Evolutionary conservation across 345 rosid species (phyloP), one percentile per base, ranked within the genome.

Genomic region (Lagerstroemia speciosa): DNA sequence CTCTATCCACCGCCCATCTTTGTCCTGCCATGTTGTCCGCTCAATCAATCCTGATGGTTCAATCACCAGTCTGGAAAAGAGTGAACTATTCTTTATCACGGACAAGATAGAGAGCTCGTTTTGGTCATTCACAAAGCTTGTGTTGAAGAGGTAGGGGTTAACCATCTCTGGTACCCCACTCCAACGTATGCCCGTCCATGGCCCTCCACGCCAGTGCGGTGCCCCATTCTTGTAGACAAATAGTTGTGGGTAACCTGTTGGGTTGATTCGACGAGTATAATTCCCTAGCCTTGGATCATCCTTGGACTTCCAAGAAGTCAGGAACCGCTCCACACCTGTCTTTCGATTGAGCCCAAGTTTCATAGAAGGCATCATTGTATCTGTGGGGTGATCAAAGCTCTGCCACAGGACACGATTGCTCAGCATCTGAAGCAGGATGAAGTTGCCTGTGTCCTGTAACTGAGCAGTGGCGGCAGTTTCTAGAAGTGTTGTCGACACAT

Each of bases 301-400:
- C 0, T 32, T 3, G 24, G 70, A 78, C 48, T 57, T 73, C 90
- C 90, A 86, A 0, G 86, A 80, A 11, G 73, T 73, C 30, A 86
- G 32, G 61, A 62, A 75, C 67, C 69, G 57, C 8, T 79, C 72
- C 3, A 61, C 8, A 9, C 77, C 77, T 1, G 69, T 67, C 8
- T 20, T 8, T 11, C 71, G 43, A 37, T 79, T 73, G 76, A 65
- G 62, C 3, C 90, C 88, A 3, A 84, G 15, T 50, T 82, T 86
- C 84, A 86, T 82, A 22, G 68, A 83, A 0, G 90, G 79, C 27
- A 86, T 66, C 31, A 80, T 8, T 9, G 86, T 88, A 72, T 90
- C 75, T 14, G 96, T 83, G 5, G 89, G 96, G 73, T 85, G 32
- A 74, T 92, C 85, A 76, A 87, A 92, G 48, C 96, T 88, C 70